These are phyloP conservation scores for Pisolithus sp. DNA, from an alignment of 768 basidiomycete species.

Conservation along the genomic window DNA sequence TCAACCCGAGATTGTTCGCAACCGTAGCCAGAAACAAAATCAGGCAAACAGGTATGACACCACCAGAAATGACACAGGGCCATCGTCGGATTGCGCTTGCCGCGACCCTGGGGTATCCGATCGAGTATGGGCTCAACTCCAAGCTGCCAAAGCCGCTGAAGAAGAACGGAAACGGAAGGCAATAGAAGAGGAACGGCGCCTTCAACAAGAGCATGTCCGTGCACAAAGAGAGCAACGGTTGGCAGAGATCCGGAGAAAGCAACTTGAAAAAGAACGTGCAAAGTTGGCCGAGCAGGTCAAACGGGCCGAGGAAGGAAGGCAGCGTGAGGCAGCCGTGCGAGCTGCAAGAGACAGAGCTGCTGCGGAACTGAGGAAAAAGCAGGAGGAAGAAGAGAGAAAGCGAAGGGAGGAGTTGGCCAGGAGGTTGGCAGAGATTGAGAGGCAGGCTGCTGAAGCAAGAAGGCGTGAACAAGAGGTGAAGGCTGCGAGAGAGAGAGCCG, in stretches of 20 bases:
- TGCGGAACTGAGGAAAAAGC: constrained; percentile 14
- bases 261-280: constrained; percentile 9
- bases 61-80: not conserved
- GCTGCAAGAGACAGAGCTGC: constrained; percentile 18
- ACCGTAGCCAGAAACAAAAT: not conserved
- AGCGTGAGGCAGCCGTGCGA: not conserved
- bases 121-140: constrained; percentile 44
- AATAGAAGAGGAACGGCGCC: constrained; percentile 11
- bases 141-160: constrained; percentile 29
- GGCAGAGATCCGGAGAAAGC: constrained; percentile 6
- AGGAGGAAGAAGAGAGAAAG: constrained; percentile 12
- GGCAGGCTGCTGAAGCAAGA: constrained; percentile 23
- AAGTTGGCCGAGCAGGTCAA: no score
- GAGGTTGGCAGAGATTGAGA: constrained; percentile 17
- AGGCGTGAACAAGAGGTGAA: constrained; percentile 20
- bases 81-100: not conserved
- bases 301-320: no score
- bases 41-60: not conserved
- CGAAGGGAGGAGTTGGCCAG: constrained; percentile 14
- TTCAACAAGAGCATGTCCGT: constrained; percentile 13
- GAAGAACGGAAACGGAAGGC: constrained; percentile 14
- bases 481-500: constrained; percentile 20
- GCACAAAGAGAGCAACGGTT: constrained; percentile 11
- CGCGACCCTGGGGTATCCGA: constrained; percentile 52
- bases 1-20: not conserved